Evolutionary conservation across 306 rosid species (phyloP), one percentile per base, ranked within the genome.

Genomic region (Cyclanthera cordifolia): DNA sequence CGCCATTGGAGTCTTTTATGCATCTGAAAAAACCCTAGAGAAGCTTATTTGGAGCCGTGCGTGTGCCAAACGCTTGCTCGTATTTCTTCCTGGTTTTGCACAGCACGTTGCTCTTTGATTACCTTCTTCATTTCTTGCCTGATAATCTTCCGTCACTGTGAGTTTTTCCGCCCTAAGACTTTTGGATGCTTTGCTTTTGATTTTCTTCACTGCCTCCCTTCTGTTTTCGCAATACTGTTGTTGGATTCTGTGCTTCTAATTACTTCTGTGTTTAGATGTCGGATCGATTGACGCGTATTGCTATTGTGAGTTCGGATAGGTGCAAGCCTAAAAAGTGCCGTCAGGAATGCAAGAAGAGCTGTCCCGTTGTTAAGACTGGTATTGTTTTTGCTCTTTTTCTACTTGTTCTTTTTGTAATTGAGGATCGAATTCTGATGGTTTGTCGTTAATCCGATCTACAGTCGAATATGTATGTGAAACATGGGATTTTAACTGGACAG

Each of bases 241-340:
- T 15, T 21, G 53, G 52, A 64, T 64, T 21, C 0, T 21, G 2
- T 24, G 70, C 20, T 43, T 65, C 70, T 41, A 21, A 43, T 23
- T 65, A 20, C 8, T 45, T 45, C 53, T 5, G 51, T 61, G 19
- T 1, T 2, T 4, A n/a, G 32, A 28, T 28, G 2, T 28, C 4
- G 32, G 32, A 93, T 76, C 95, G 99, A 17, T 82, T 89, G 74
- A 93, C 99, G 34, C 99, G 99, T 83, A 93, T 93, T 1, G 99
- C 99, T 4, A 93, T 93, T 16, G 99, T 93, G 6, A 93, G 90
- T 80, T 78, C 83, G 4, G 99, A 90, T 59, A 76, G 95, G 75
- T 93, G 99, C 82, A 93, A 93, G 77, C 99, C 99, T 54, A 93
- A 93, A 23, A 90, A 93, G 86, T 93, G 96, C 68, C 95, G 95